These are phyloP conservation scores for Cantharellus anzutake DNA, from an alignment of 768 basidiomycete species.

Conservation along the genomic window DNA sequence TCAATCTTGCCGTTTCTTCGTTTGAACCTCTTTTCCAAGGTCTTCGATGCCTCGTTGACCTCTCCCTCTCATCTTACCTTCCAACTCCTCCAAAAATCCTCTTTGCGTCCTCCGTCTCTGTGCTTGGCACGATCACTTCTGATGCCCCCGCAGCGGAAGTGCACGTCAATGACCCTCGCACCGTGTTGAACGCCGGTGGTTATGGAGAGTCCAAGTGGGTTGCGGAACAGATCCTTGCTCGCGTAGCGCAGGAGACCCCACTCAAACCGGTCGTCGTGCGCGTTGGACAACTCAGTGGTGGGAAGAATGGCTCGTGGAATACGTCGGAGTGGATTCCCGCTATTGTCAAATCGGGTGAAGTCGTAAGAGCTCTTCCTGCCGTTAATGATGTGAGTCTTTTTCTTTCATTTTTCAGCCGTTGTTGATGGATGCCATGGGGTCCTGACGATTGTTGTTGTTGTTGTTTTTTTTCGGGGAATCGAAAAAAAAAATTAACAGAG, in stretches of 20 bases:
- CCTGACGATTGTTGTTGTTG: background rate
- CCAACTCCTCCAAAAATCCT: conserved; percentile 6
- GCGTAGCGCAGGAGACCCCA: conserved; percentile 15
- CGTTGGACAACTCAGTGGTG: conserved; percentile 22
- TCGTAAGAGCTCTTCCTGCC: conserved; percentile 1
- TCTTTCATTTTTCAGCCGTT: background rate
- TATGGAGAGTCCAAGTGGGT: conserved; percentile 21
- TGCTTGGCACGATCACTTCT: background rate
- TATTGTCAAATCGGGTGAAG: conserved; percentile 18
- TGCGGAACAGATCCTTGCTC: conserved; percentile 18
- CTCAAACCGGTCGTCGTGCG: conserved; percentile 21
- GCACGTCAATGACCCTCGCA: conserved; percentile 1
- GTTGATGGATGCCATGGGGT: background rate
- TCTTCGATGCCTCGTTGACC: conserved; percentile 6
- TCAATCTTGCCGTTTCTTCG: conserved; percentile 7
- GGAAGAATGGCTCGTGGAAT: conserved; percentile 23
- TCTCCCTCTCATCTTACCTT: conserved; percentile 5
- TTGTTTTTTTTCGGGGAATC: background rate
- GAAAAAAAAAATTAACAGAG: background rate
- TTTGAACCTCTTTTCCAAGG: conserved; percentile 6
- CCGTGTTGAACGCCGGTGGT: background rate
- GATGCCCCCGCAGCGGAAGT: conserved; percentile 5
- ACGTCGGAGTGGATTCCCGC: conserved; percentile 27
- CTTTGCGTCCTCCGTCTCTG: conserved; percentile 7
- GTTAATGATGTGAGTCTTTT: background rate